Conservation (phyloP, 176 grass and related monocot species). For the Oryza punctata region DNA sequence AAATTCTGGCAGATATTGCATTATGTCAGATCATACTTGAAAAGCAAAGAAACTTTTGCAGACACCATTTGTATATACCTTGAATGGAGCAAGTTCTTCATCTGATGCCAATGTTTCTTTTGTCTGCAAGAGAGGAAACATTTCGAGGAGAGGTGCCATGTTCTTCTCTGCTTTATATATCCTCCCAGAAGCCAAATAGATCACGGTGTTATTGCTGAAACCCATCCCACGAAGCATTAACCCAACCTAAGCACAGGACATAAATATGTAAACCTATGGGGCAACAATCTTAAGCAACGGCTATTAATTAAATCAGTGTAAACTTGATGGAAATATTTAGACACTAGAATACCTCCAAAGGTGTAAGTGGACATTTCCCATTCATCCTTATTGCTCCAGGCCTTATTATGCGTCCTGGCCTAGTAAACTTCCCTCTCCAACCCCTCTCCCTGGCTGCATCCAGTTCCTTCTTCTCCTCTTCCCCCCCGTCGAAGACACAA, state of each 20-base stretch:
- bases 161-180: slow-evolving; percentile 96
- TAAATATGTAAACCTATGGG: neutral
- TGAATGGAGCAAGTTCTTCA: slow-evolving; percentile 88
- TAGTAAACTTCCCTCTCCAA: slow-evolving; percentile 98
- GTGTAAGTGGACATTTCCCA: slow-evolving; percentile 97
- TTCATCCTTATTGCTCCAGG: slow-evolving; percentile 93
- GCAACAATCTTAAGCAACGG: neutral
- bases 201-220: slow-evolving; percentile 82
- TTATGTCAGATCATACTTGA: slow-evolving; percentile 21
- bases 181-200: slow-evolving; percentile 98
- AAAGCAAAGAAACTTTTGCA: neutral
- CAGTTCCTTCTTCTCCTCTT: slow-evolving; percentile 81
- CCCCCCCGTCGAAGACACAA: slow-evolving; percentile 88
- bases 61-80: slow-evolving; percentile 47
- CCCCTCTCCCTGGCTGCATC: slow-evolving; percentile 92
- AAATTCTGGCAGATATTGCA: slow-evolving; percentile 63
- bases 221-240: slow-evolving; percentile 96
- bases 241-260: slow-evolving; percentile 71
- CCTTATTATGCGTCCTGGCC: slow-evolving; percentile 82
- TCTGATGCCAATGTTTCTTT: slow-evolving; percentile 90
- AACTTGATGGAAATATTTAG: slow-evolving; percentile 25
- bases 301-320: slow-evolving; percentile 2
- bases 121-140: slow-evolving; percentile 95
- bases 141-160: slow-evolving; percentile 95
- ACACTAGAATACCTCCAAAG: slow-evolving; percentile 78